Conservation (phyloP, 192 early-diverging fungal genomes). For the Haplosporangium gracile region DNA sequence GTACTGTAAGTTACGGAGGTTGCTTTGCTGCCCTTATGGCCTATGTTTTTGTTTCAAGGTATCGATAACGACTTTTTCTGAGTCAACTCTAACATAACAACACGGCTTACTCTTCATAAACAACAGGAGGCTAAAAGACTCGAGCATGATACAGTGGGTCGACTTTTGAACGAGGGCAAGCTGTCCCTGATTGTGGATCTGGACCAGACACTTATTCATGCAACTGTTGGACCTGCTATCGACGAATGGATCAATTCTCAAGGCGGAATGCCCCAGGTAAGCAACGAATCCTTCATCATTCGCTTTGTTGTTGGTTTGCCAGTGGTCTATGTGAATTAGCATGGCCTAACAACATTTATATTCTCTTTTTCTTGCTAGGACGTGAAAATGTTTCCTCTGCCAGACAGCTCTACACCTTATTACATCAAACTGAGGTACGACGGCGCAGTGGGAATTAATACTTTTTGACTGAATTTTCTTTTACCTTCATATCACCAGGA, state of each 20-base stretch:
- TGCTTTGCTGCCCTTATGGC: background rate
- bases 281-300: background rate
- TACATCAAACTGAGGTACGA: conserved; percentile 88
- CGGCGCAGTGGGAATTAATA: background rate
- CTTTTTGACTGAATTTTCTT: background rate
- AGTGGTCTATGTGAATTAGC: too few relatives aligned
- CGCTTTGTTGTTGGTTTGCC: background rate
- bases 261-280: conserved; percentile 39
- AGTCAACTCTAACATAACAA: background rate
- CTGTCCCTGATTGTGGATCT: conserved; percentile 95
- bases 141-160: conserved; percentile 74
- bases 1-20: conserved; percentile 7
- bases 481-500: background rate
- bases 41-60: background rate
- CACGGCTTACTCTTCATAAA: background rate
- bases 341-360: background rate
- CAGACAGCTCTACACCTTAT: conserved; percentile 74
- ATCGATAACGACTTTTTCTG: background rate
- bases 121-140: conserved; percentile 77
- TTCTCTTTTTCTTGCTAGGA: conserved; percentile 59
- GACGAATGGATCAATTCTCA: conserved; percentile 75
- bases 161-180: conserved; percentile 75
- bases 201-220: conserved; percentile 98
- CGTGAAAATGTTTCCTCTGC: conserved; percentile 82
- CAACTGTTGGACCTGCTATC: conserved; percentile 82